A percentile compares a stretch with the other conserved stretches of the same genome.
Evolutionary conservation across 495 filamentous ascomycete species (phyloP).

Genomic region (Penicillium pancosmium): DNA sequence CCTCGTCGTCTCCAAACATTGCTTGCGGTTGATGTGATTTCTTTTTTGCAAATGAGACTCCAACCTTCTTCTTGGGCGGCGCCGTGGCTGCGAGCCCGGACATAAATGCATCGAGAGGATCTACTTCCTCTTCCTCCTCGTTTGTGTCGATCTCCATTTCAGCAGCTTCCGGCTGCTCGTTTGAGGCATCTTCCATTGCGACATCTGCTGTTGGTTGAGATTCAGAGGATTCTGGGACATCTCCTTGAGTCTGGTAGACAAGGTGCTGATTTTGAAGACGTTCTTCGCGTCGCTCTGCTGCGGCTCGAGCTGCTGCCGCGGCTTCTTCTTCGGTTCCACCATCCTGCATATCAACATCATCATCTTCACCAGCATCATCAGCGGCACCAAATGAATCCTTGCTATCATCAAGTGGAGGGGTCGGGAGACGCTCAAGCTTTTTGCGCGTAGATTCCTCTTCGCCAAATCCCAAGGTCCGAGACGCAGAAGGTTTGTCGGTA

Average conservation of each 20-base stretch:
- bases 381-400: conserved; percentile 56
- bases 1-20: conserved; percentile 84
- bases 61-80: conserved; percentile 41
- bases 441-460: conserved; percentile 85
- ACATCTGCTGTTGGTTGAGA: conserved; percentile 37
- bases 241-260: conserved; percentile 10
- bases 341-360: conserved; percentile 75
- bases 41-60: conserved; percentile 47
- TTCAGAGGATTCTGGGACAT: conserved; percentile 5
- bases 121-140: conserved; percentile 76
- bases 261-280: conserved; percentile 57
- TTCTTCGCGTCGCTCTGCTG: conserved; percentile 75
- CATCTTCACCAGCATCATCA: conserved; percentile 64
- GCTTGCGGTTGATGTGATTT: conserved; percentile 69
- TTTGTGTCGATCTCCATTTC: conserved; percentile 50
- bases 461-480: conserved; percentile 77
- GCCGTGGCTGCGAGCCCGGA: conserved; percentile 66
- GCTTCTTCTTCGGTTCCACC: conserved; percentile 84
- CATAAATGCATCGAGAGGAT: conserved; percentile 98
- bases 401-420: conserved; percentile 63
- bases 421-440: conserved; percentile 85
- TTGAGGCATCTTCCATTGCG: conserved; percentile 49
- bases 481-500: conserved; percentile 65
- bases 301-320: conserved; percentile 79
- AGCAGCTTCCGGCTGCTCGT: conserved; percentile 28